These are phyloP conservation scores for Brassica carinata DNA, from an alignment of 345 rosid species.

Conservation along the genomic window DNA sequence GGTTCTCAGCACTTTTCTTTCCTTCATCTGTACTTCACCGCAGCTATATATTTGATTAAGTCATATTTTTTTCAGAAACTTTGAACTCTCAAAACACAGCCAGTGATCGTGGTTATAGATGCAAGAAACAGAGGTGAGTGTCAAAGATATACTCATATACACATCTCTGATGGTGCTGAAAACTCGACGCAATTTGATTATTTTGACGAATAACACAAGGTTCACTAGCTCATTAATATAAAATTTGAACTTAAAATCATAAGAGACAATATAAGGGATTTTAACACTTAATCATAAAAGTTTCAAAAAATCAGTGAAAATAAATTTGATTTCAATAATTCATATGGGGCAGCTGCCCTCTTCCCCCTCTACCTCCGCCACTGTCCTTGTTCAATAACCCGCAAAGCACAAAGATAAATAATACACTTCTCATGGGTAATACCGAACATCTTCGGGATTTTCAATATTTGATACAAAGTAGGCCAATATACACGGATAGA, in stretches of 20 bases:
- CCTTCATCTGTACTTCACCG: conserved; percentile 10
- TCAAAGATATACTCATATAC: conserved; percentile 16
- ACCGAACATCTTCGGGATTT: no score
- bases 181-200: neutral
- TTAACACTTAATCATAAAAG: no score
- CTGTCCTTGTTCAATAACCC: neutral
- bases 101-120: conserved; percentile 2
- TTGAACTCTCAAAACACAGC: neutral
- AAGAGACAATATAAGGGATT: no score
- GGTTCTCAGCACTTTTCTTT: conserved; percentile 12
- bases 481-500: conserved; percentile 84
- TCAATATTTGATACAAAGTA: conserved; percentile 2
- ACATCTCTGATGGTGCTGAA: conserved; percentile 1
- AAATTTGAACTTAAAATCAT: no score
- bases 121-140: conserved; percentile 22
- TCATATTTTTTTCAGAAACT: neutral
- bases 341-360: no score
- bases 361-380: no score
- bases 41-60: neutral
- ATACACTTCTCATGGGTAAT: conserved; percentile 4
- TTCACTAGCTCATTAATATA: no score
- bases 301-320: no score
- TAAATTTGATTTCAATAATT: no score
- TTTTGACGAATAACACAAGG: neutral
- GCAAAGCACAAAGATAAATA: neutral